Percentiles rank a stretch among this genome's conserved stretches.
Evolutionary conservation across 2,329 filamentous ascomycete genomes (phyloP).

Genomic region (Claviceps digitariae): DNA sequence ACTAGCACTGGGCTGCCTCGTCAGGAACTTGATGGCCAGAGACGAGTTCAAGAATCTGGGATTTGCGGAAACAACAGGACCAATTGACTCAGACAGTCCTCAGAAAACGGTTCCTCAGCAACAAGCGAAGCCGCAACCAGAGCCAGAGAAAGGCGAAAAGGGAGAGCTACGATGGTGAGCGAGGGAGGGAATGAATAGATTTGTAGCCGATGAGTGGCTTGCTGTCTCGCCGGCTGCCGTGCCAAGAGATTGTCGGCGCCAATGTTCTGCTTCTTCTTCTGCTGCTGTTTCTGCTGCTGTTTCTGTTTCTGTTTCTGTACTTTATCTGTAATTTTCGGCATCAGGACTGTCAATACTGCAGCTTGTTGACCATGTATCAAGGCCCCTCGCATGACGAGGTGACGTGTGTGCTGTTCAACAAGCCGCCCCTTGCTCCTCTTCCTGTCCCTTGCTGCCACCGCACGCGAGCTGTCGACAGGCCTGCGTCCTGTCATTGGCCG

Average conservation of each 20-base stretch:
- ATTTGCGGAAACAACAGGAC: slow-evolving; percentile 31
- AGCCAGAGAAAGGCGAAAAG: slow-evolving; percentile 22
- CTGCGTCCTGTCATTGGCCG: not conserved
- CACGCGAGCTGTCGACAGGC: not conserved
- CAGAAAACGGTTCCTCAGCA: slow-evolving; percentile 2
- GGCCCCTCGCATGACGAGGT: no score
- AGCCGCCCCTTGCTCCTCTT: no score
- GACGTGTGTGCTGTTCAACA: no score
- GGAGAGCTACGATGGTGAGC: slow-evolving; percentile 23
- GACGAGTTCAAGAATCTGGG: slow-evolving; percentile 94
- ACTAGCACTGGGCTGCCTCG: not conserved
- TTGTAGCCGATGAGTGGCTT: not conserved
- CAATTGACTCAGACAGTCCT: slow-evolving; percentile 4
- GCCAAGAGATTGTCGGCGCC: not conserved
- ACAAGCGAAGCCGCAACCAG: slow-evolving; percentile 9
- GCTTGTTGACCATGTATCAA: not conserved
- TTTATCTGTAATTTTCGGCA: not conserved
- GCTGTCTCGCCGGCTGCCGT: not conserved
- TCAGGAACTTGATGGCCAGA: slow-evolving; percentile 84
- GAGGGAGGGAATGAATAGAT: not conserved
- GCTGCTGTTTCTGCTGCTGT: no score
- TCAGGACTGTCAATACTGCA: not conserved
- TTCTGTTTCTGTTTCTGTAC: no score
- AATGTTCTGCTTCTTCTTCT: not conserved
- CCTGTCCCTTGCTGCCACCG: not conserved